A percentile compares a stretch with the other conserved stretches of the same genome.
Evolutionary conservation across 2,329 filamentous ascomycete species (phyloP).

Genomic region (Diatrype stigma): DNA sequence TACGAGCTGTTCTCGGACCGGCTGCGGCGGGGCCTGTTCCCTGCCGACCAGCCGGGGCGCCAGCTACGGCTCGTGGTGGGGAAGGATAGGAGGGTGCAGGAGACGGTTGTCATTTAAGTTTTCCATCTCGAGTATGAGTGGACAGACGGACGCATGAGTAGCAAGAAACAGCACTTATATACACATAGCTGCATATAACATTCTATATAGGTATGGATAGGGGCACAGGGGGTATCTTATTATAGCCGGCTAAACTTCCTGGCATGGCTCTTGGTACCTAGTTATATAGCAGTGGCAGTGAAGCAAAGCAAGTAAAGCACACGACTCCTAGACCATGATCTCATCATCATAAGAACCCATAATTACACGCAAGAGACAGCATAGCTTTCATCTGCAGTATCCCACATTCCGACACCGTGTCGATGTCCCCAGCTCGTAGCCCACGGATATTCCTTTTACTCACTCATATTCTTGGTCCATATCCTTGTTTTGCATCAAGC

Average conservation of each 20-base stretch:
- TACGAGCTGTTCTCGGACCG: slow-evolving; percentile 66
- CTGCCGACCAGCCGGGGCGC: slow-evolving; percentile 38
- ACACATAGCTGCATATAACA: not conserved
- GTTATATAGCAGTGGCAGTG: not conserved
- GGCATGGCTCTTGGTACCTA: not conserved
- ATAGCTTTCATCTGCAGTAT: no score
- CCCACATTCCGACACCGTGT: not conserved
- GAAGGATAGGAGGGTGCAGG: slow-evolving; percentile 54
- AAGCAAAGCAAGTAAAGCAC: not conserved
- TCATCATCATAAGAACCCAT: no score
- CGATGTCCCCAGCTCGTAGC: not conserved
- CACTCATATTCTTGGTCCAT: slow-evolving; percentile 21
- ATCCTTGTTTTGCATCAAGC: slow-evolving; percentile 41
- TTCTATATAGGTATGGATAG: not conserved
- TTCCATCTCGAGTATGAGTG: slow-evolving; percentile 1
- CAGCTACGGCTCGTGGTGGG: slow-evolving; percentile 62
- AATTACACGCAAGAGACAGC: no score
- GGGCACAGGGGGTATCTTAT: slow-evolving; percentile 18
- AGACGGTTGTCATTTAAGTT: slow-evolving; percentile 47
- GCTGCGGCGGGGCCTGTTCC: slow-evolving; percentile 54
- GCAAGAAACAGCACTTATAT: not conserved
- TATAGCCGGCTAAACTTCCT: slow-evolving; percentile 7
- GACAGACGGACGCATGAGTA: not conserved
- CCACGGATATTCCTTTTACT: not conserved
- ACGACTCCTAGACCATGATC: no score